phyloP scores from a whole-genome alignment of 345 rosid species.

The Theobroma cacao region DNA sequence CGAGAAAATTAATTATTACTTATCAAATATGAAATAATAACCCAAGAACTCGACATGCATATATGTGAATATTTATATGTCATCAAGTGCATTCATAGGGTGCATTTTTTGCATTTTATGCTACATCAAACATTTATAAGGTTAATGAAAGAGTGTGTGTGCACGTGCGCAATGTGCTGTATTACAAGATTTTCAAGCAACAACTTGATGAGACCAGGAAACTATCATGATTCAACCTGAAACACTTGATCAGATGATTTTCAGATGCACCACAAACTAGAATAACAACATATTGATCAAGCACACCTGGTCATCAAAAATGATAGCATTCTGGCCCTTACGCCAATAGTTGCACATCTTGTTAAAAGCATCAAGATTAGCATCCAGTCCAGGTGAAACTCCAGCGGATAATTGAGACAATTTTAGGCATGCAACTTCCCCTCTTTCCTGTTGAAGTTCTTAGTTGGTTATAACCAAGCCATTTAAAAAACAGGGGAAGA shows the following conservation, averaged over 20 bases:
- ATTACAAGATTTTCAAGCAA: background rate
- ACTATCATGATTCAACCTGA: background rate
- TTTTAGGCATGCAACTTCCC: slow-evolving; percentile 9
- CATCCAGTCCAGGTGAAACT: slow-evolving; percentile 15
- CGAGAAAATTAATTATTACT: background rate
- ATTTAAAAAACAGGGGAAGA: background rate
- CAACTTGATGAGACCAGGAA: background rate
- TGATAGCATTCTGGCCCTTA: slow-evolving; percentile 33
- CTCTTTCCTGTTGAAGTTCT: slow-evolving; percentile 8
- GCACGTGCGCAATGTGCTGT: background rate
- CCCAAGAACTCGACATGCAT: background rate
- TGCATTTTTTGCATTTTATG: background rate
- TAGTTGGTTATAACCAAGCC: slow-evolving; percentile 7
- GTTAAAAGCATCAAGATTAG: slow-evolving; percentile 23
- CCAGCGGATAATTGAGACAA: slow-evolving; percentile 26
- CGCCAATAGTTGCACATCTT: slow-evolving; percentile 30
- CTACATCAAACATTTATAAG: background rate
- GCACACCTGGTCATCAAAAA: slow-evolving; percentile 47
- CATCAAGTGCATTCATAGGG: background rate
- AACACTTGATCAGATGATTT: background rate
- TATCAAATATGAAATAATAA: background rate
- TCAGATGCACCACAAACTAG: background rate
- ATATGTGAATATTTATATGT: background rate
- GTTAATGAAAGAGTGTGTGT: background rate
- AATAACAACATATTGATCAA: background rate